Conservation (phyloP, 2,329 filamentous ascomycete genomes). For the Biscogniauxia sp. region DNA sequence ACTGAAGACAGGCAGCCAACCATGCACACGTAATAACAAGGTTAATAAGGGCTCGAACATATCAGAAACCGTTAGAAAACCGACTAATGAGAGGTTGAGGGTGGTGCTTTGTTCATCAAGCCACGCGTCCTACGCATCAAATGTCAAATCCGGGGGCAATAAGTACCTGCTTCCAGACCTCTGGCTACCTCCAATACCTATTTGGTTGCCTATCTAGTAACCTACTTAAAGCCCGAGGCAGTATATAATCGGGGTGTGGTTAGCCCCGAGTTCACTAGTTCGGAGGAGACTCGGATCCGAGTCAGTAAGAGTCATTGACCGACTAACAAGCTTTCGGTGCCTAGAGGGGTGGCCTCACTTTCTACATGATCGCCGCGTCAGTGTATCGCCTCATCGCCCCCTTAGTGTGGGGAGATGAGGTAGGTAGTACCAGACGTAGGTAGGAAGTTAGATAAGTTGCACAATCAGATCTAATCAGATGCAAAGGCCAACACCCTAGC, state of each 20-base stretch:
- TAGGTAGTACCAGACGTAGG: not conserved
- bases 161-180: too few relatives aligned
- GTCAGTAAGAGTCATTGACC: not conserved
- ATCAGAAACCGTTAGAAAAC: slow-evolving; percentile 1
- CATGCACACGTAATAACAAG: slow-evolving; percentile 2
- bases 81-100: not conserved
- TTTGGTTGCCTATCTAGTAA: too few relatives aligned
- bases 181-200: too few relatives aligned
- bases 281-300: not conserved
- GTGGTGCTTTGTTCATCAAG: not conserved
- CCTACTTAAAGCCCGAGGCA: not conserved
- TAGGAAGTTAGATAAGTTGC: not conserved
- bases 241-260: not conserved
- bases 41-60: not conserved
- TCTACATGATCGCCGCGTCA: not conserved
- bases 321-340: not conserved
- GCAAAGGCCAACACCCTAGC: not conserved
- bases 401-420: not conserved
- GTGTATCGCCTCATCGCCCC: slow-evolving; percentile 2
- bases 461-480: not conserved
- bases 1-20: not conserved
- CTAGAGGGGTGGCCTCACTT: not conserved
- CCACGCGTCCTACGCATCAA: not conserved
- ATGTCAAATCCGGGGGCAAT: not conserved
- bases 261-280: not conserved